These are phyloP conservation scores for Gonium pectorale DNA, from an alignment of 139 green algal genomes.

Conservation along the genomic window DNA sequence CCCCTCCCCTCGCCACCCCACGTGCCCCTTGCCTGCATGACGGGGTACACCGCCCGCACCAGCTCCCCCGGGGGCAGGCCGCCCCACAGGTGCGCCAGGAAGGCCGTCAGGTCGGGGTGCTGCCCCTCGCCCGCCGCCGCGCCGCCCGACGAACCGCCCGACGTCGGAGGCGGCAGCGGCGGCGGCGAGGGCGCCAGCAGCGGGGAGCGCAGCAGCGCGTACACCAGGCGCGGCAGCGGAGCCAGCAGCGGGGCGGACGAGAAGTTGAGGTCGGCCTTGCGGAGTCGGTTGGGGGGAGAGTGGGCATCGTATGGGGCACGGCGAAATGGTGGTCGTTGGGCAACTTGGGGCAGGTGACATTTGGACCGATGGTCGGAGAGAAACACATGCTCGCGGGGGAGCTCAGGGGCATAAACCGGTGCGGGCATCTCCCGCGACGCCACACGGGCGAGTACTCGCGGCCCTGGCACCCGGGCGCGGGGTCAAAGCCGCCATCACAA, in stretches of 20 bases:
- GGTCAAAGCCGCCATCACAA: too few relatives aligned
- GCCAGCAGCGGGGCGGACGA: conserved; percentile 64
- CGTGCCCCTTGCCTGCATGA: conserved; percentile 26
- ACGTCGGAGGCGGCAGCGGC: not conserved
- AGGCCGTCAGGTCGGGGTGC: conserved; percentile 80
- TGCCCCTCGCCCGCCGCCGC: conserved; percentile 23
- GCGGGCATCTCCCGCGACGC: too few relatives aligned
- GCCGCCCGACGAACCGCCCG: not conserved
- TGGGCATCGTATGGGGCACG: too few relatives aligned
- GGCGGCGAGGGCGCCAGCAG: conserved; percentile 47
- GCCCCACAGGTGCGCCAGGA: conserved; percentile 71
- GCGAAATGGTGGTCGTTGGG: too few relatives aligned
- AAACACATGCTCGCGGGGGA: too few relatives aligned
- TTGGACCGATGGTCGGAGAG: too few relatives aligned
- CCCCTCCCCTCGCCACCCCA: not conserved
- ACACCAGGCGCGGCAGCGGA: conserved; percentile 85
- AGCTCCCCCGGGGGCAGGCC: conserved; percentile 81
- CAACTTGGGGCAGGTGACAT: too few relatives aligned
- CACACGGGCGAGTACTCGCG: too few relatives aligned
- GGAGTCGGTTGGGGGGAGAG: too few relatives aligned
- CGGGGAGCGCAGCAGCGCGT: conserved; percentile 82
- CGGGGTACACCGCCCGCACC: conserved; percentile 83
- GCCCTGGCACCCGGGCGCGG: too few relatives aligned
- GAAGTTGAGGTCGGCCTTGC: conserved; percentile 79
- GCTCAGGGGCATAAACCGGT: too few relatives aligned